Base-by-base conservation (phyloP, 805 yeast genomes). In the Wickerhamiella qilinensis region DNA sequence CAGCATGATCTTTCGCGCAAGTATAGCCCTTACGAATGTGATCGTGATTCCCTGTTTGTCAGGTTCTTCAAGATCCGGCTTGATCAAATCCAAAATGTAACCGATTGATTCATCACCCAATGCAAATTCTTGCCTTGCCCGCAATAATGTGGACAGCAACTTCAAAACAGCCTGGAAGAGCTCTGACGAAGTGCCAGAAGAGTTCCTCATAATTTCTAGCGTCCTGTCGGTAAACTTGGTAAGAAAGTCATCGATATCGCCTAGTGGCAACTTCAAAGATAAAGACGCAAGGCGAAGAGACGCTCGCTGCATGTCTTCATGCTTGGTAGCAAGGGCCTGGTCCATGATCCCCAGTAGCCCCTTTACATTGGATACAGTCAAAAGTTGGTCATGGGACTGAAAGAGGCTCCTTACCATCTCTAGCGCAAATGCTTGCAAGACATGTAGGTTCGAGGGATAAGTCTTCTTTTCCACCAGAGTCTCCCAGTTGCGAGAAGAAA, bases 41-140 rank as follows among this genome's bases (percentile, higher is more conserved):
- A 86, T 83, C 0, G 96, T 93, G 33, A 83, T 66, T 30, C 93
- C 85, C 55, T 88, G 96, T 46, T 77, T 72, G 47, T 72, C 77
- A 9, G 94, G 94, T 48, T 88, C 94, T 50, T 81, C 85, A 43
- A 91, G 62, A 58, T 91, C 97, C 1, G 95, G 93, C 53, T 71
- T 73, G 33, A 91, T 62, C 46, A 81, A 68, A 9, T 71, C 70
- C 44, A 91, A 59, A 19, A 88, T 62, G 52, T 78, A 83, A 39
- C 81, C 76, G 28, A 85, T 54, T 0, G 94, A 83, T 2, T 73
- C 62, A 24, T 76, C 78, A 47, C 79, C 80, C 47, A 85, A 55
- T 36, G 70, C 63, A 33, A 83, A 62, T 38, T 76, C 76, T 3
- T 71, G 68, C 49, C 73, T 76, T 47, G 77, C 76, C 48, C 88